A percentile compares a stretch with the other conserved stretches of the same genome.
These are phyloP conservation scores for Cryptosporidium baileyi DNA, from an alignment of 169 alveolate species.

Conservation along the genomic window DNA sequence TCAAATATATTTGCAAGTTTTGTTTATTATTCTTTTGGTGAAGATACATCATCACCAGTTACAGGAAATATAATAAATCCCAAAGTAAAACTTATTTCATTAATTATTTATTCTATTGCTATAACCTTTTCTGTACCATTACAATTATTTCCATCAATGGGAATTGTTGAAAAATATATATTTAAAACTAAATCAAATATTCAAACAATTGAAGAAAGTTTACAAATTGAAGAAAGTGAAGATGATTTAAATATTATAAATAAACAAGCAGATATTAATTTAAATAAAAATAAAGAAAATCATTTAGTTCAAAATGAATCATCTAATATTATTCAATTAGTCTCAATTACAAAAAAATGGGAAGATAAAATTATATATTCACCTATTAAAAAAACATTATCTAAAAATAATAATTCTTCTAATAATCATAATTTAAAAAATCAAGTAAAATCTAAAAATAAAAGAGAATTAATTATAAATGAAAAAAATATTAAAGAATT, in stretches of 20 bases:
- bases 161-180: conserved; percentile 22
- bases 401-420: not conserved
- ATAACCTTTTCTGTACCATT: conserved; percentile 59
- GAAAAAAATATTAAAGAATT: not conserved
- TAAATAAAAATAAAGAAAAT: not conserved
- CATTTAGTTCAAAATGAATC: not conserved
- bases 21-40: conserved; percentile 64
- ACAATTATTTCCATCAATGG: conserved; percentile 47
- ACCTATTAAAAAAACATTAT: not conserved
- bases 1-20: conserved; percentile 50
- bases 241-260: not conserved
- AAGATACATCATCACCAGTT: conserved; percentile 60
- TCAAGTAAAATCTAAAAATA: not conserved
- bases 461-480: not conserved
- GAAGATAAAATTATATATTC: not conserved
- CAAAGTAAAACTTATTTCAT: conserved; percentile 9
- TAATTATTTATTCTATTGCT: conserved; percentile 32
- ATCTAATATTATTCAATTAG: not conserved
- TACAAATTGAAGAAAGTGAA: not conserved
- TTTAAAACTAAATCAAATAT: not conserved
- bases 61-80: conserved; percentile 55
- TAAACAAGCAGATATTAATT: not conserved
- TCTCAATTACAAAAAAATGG: not conserved
- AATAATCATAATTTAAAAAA: not conserved
- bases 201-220: too few species aligned